Percentiles rank a stretch among this genome's conserved stretches.
phyloP scores from a whole-genome alignment of 2,329 filamentous ascomycete species.

The Ceratocystis variospora region DNA sequence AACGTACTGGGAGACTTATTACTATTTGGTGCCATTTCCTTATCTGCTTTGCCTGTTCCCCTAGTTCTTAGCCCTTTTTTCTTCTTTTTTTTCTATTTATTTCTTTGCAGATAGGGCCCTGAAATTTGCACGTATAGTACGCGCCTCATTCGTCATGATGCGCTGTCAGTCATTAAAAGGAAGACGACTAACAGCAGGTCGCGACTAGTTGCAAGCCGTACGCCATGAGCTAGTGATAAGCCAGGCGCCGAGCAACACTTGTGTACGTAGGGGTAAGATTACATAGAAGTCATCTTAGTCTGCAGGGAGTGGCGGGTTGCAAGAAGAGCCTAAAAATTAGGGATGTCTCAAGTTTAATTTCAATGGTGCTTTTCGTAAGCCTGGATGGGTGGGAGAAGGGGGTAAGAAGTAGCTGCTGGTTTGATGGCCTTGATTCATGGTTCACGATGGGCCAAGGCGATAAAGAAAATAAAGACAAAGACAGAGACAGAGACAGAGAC shows the following conservation, averaged over 20 bases:
- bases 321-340: not conserved
- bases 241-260: not conserved
- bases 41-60: not conserved
- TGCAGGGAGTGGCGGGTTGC: not conserved
- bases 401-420: not conserved
- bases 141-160: not conserved
- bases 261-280: not conserved
- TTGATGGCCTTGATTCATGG: not conserved
- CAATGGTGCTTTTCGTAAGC: not conserved
- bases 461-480: not conserved
- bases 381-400: not conserved
- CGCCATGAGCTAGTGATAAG: not conserved
- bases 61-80: not conserved
- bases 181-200: not conserved
- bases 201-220: not conserved
- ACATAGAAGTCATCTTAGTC: not conserved
- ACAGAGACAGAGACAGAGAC: not conserved
- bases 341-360: slow-evolving; percentile 6
- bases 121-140: not conserved
- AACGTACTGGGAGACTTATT: too few species aligned
- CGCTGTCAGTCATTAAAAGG: not conserved
- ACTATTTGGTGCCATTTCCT: not conserved
- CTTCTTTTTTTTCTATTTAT: not conserved
- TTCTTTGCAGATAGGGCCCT: not conserved
- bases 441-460: not conserved